Base-by-base conservation (phyloP, 371 early-diverging fungal genomes). In the Saksenaea oblongispora region DNA sequence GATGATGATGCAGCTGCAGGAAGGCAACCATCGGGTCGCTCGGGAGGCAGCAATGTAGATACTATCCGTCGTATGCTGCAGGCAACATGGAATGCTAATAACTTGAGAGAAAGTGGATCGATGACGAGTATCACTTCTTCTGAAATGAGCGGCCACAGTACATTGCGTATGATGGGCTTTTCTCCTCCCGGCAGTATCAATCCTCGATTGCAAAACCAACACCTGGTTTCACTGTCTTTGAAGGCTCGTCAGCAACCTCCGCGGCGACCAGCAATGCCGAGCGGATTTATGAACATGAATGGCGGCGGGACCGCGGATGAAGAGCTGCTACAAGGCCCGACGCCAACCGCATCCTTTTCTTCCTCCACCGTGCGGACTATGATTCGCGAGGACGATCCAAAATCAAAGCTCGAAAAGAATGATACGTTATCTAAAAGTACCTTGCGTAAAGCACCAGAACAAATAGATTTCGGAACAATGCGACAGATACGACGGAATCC, bases 331-430 rank as follows among this genome's bases (percentile, higher is more conserved):
- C 59, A 66, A 28, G 71, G 41, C 2, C 71, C 64, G 7, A 57
- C 56, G 1, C 71, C 72, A 7, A 75, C 76, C 1, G 70, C 63
- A 5, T 72, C 79, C 9, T 74, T 75, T 60, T 79, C 76, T 14
- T 76, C 79, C 17, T 74, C 76, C 3, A 79, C 79, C 34, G 76
- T 70, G 47, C 69, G 66, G 5, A 79, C 79, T 10, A 72, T 79
- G 74, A 74, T 79, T 51, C 76, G 74, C 47, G 70, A 65, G 58
- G 62, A 71, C 42, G 79, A 78, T 57, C 58, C 58, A 39, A 17
- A 13, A 41, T 14, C 42, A 41, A 41, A n/a, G 18, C 5, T 14
- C 18, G 42, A 41, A 17, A 41, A 17, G 5, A 17, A 41, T 14
- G 42, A 17, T 41, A 41, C 42, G 5, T 5, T 41, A 41, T 41